Evolutionary conservation across 1,284 basidiomycete genomes (phyloP), one percentile per base, ranked within the genome.

Genomic region (Boletus sp.): DNA sequence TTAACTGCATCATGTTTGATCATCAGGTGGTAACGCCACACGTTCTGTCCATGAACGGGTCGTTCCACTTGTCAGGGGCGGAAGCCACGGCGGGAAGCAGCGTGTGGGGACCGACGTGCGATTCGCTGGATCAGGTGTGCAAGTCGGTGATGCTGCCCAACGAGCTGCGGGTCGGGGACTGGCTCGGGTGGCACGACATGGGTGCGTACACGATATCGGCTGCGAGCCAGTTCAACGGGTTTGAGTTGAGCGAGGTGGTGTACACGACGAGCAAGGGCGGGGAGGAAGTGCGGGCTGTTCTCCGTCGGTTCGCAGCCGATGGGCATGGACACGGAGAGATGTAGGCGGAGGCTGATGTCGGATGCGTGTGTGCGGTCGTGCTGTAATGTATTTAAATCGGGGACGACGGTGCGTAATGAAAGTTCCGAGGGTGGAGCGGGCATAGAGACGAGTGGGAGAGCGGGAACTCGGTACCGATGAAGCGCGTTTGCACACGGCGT

Each of bases 1-100:
- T 99, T 86, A 98, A 99, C 84, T 95, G 94, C 77, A 93, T 94
- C 77, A 81, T 97, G 73, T 97, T 96, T 76, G 94, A 97, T 78
- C 95, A 96, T 78, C 93, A 95, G 73, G 85, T 88, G 62, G 90
- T 93, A 23, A 84, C 90, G 70, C 94, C 94, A 46, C 89, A 93
- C 75, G 91, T 94, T 31, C 81, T 96, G 55, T 82, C 83, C 14
- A 73, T 86, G 75, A 76, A 79, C 44, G 80, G 80, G 27, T 85
- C 83, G 7, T 84, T 85, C 72, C 82, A 85, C 65, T 65, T 87
- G 58, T 73, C 83, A 21, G 72, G 78, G 31, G 76, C 79, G 56
- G 82, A 83, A 69, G 76, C 78, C 35, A 73, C 77, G 71, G 76
- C 78, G 58, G 62, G 78, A 37, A 80, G 83, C 74, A 87, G 85